Percentiles rank a stretch among this genome's conserved stretches.
Conservation (phyloP, 2,329 filamentous ascomycete species). For the Colletotrichum higginsianum region DNA sequence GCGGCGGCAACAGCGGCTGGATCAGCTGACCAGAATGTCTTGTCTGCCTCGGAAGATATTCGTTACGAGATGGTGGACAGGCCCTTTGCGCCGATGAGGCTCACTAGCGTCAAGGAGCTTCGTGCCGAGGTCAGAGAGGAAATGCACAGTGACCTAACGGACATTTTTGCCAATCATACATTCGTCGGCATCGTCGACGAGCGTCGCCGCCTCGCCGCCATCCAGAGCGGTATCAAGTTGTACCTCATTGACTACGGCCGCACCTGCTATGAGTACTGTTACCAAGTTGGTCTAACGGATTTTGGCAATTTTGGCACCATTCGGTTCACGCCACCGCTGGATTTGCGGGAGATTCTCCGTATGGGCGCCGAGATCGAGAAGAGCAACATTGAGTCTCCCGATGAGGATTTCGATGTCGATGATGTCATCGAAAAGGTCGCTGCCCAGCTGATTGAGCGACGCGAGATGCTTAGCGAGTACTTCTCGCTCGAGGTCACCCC, state of each 20-base stretch:
- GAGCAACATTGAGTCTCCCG: constrained; percentile 55
- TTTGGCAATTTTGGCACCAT: constrained; percentile 96
- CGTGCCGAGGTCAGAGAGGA: constrained; percentile 84
- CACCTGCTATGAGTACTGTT: constrained; percentile 90
- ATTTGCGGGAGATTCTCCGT: constrained; percentile 77
- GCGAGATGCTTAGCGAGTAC: constrained; percentile 93
- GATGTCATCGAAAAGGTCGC: constrained; percentile 77
- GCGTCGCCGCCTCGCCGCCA: constrained; percentile 86
- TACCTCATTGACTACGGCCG: constrained; percentile 95
- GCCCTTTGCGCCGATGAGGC: constrained; percentile 77
- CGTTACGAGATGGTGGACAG: constrained; percentile 82
- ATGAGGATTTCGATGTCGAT: constrained; percentile 75
- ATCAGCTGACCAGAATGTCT: constrained; percentile 51
- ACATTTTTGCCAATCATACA: constrained; percentile 88
- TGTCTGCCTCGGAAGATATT: constrained; percentile 63
- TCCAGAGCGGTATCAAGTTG: constrained; percentile 93
- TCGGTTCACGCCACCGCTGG: constrained; percentile 82
- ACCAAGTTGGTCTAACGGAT: constrained; percentile 93
- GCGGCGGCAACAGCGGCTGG: constrained; percentile 41
- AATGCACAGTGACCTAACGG: constrained; percentile 88
- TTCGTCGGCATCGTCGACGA: constrained; percentile 96
- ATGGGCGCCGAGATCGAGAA: constrained; percentile 83
- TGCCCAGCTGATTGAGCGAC: constrained; percentile 78
- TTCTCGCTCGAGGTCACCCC: constrained; percentile 88
- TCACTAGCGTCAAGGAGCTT: constrained; percentile 89